A percentile compares a stretch with the other conserved stretches of the same genome.
phyloP scores from a whole-genome alignment of 768 basidiomycete genomes.

The Candolleomyces aberdarensis region DNA sequence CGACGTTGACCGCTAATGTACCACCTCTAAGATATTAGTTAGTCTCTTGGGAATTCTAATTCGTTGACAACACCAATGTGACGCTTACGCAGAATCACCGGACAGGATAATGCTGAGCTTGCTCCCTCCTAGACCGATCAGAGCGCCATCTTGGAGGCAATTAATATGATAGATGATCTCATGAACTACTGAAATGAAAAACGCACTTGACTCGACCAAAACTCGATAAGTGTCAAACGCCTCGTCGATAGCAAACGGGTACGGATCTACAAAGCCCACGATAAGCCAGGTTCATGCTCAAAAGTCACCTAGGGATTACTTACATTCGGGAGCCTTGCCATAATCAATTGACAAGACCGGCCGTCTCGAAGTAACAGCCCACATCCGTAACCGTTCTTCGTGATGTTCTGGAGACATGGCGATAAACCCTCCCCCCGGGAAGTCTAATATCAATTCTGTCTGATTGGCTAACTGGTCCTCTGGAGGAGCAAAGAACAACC shows the following conservation, averaged over 20 bases:
- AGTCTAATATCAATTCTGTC: conserved; percentile 85
- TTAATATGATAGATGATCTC: background rate
- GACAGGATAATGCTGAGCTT: conserved; percentile 74
- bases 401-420: conserved; percentile 97
- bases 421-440: conserved; percentile 96
- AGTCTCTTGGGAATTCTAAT: conserved; percentile 4
- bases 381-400: conserved; percentile 85
- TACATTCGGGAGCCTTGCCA: conserved; percentile 96
- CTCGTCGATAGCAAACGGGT: conserved; percentile 95
- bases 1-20: conserved; percentile 78
- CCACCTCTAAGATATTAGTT: conserved; percentile 62
- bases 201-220: conserved; percentile 66
- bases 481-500: conserved; percentile 77
- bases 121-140: conserved; percentile 87
- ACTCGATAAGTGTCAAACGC: conserved; percentile 87
- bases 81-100: conserved; percentile 95
- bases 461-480: conserved; percentile 59
- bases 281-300: background rate
- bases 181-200: background rate
- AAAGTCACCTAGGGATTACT: conserved; percentile 18
- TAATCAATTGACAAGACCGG: conserved; percentile 89
- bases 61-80: background rate
- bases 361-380: conserved; percentile 77
- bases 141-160: conserved; percentile 49
- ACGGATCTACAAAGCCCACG: conserved; percentile 64